Evolutionary conservation across 768 basidiomycete genomes (phyloP).

Genomic region (Rhodocollybia butyracea): DNA sequence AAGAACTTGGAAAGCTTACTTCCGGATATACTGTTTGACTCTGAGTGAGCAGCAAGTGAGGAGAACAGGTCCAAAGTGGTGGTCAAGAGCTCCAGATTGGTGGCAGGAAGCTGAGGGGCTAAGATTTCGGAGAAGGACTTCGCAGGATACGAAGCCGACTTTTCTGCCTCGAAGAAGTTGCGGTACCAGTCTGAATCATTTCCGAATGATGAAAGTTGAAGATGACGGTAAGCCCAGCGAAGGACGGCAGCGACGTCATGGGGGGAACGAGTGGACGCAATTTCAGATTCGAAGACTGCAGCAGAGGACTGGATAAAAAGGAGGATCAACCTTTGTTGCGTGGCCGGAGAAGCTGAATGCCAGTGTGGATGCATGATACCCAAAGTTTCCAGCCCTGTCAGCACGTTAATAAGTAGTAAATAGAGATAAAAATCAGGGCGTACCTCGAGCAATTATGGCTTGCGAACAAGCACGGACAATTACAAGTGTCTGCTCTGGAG

Average conservation of each 20-base stretch:
- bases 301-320: constrained; percentile 64
- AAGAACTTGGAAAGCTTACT: constrained; percentile 74
- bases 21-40: constrained; percentile 70
- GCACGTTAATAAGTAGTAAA: constrained; percentile 6
- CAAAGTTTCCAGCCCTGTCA: constrained; percentile 71
- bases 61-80: constrained; percentile 61
- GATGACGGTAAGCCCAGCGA: constrained; percentile 78
- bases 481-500: constrained; percentile 56
- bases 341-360: constrained; percentile 68
- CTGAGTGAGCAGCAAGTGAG: constrained; percentile 68
- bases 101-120: constrained; percentile 53
- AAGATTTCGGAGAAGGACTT: constrained; percentile 62
- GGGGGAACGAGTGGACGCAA: constrained; percentile 60
- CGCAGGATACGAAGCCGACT: constrained; percentile 53
- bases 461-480: constrained; percentile 69
- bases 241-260: constrained; percentile 80
- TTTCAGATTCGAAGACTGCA: constrained; percentile 60
- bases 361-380: constrained; percentile 87
- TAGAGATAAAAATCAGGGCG: constrained; percentile 19
- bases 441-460: constrained; percentile 63
- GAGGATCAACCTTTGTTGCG: constrained; percentile 68
- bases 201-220: constrained; percentile 65
- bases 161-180: constrained; percentile 59
- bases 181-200: constrained; percentile 67
- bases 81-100: constrained; percentile 57